phyloP scores from a whole-genome alignment of 2,329 filamentous ascomycete genomes.

The Penicillium frequentans region DNA sequence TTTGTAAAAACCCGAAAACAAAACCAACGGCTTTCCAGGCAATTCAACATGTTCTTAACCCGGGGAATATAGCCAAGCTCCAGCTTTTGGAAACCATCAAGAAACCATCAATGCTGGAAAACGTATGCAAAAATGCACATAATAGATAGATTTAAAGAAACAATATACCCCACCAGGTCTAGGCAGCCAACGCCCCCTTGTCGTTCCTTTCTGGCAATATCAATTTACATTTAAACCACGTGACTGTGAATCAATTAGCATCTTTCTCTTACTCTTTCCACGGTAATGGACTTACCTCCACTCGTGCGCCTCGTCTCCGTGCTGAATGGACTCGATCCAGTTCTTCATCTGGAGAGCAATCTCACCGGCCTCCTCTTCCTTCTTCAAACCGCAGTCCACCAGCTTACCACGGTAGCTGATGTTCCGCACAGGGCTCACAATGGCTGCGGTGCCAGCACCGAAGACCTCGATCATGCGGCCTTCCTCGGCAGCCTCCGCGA shows the following conservation, averaged over 20 bases:
- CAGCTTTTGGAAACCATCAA: neutral
- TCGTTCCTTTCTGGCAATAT: neutral
- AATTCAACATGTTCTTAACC: neutral
- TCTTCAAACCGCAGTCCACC: conserved; percentile 79
- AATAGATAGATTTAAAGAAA: neutral
- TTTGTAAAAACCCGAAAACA: neutral
- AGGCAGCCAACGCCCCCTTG: neutral
- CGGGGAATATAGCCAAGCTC: neutral
- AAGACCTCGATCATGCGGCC: conserved; percentile 91
- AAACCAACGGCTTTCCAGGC: neutral
- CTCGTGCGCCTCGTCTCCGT: conserved; percentile 85
- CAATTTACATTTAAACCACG: conserved; percentile 19
- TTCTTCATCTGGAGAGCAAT: conserved; percentile 85
- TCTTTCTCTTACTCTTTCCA: neutral
- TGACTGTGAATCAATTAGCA: conserved; percentile 20
- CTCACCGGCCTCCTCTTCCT: conserved; percentile 82
- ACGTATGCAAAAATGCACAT: conserved; percentile 1
- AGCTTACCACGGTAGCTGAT: conserved; percentile 85
- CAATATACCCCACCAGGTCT: neutral
- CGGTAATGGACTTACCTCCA: conserved; percentile 68
- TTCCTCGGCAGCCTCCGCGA: conserved; percentile 77
- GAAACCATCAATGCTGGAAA: neutral
- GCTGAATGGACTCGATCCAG: conserved; percentile 96
- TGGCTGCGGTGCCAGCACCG: conserved; percentile 87
- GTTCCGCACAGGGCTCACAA: conserved; percentile 84